A percentile compares a stretch with the other conserved stretches of the same genome.
These are phyloP conservation scores for Dactylorhiza incarnata DNA, from an alignment of 106 monocot species.

Conservation along the genomic window DNA sequence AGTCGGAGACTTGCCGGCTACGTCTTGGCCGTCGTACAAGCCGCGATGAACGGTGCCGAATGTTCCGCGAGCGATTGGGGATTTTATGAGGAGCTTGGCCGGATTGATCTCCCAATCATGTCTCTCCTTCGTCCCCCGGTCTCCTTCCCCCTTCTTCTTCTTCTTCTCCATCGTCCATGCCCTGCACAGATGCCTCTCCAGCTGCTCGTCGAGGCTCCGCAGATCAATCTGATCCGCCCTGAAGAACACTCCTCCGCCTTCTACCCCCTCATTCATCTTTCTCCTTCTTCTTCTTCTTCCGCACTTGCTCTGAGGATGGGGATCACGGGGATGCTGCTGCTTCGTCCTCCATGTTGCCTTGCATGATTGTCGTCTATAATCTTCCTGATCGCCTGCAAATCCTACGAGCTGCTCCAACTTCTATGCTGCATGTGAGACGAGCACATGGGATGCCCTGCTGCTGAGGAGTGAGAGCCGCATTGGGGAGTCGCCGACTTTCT, in stretches of 20 bases:
- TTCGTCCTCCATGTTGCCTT: neutral
- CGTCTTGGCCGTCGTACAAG: constrained; percentile 71
- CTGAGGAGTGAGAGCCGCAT: neutral
- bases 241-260: constrained; percentile 27
- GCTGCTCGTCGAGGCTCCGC: constrained; percentile 44
- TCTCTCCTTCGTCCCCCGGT: constrained; percentile 19
- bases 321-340: neutral
- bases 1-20: constrained; percentile 39
- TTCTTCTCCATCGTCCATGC: constrained; percentile 42
- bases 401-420: neutral
- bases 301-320: neutral
- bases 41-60: constrained; percentile 90
- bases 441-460: constrained; percentile 3
- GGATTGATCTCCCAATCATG: constrained; percentile 94
- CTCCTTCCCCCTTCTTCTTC: constrained; percentile 15
- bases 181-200: constrained; percentile 29
- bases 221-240: constrained; percentile 57
- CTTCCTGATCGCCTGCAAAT: neutral
- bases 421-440: neutral
- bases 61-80: constrained; percentile 76
- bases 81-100: constrained; percentile 60
- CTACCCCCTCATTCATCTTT: neutral
- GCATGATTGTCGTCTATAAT: neutral
- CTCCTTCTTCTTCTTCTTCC: neutral
- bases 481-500: neutral